Conservation (phyloP, 495 filamentous ascomycete genomes). For the Symbiotaphrina buchneri region DNA sequence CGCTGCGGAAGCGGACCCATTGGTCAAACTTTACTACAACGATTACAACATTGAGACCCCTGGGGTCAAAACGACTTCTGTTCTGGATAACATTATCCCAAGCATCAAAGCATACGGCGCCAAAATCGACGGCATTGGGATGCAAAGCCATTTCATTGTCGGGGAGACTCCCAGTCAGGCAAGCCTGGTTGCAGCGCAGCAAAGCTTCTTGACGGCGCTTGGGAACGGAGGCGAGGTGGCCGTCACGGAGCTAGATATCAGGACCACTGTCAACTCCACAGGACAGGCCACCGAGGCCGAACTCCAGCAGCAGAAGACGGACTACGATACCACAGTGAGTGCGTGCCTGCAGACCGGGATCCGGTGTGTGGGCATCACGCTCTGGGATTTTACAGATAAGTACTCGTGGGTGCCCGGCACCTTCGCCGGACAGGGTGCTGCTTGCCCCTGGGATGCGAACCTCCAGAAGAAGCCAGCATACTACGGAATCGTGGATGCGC, state of each 20-base stretch:
- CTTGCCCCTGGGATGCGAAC: slow-evolving; percentile 28
- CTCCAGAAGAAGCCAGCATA: slow-evolving; percentile 35
- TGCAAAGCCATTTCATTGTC: slow-evolving; percentile 34
- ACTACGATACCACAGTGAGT: slow-evolving; percentile 30
- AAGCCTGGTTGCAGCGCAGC: slow-evolving; percentile 15
- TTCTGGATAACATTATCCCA: slow-evolving; percentile 22
- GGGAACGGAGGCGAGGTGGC: slow-evolving; percentile 33
- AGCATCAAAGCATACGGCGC: slow-evolving; percentile 22
- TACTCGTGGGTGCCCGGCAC: too few relatives aligned
- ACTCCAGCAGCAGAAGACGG: slow-evolving; percentile 29
- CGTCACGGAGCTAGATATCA: slow-evolving; percentile 39
- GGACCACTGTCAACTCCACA: slow-evolving; percentile 12
- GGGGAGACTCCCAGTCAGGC: slow-evolving; percentile 20
- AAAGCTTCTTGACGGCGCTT: slow-evolving; percentile 20
- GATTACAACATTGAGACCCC: slow-evolving; percentile 40
- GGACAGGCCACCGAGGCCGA: slow-evolving; percentile 19
- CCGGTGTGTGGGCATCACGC: slow-evolving; percentile 33
- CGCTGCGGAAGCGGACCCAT: slow-evolving; percentile 23
- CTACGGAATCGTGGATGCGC: slow-evolving; percentile 14
- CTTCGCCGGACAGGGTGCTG: slow-evolving; percentile 29
- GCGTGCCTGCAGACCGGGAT: slow-evolving; percentile 33
- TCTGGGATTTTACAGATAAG: too few relatives aligned
- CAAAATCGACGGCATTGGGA: slow-evolving; percentile 36
- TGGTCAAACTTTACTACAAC: slow-evolving; percentile 41
- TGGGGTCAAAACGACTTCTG: slow-evolving; percentile 22